These are phyloP conservation scores for Xylaria sp. DNA, from an alignment of 495 filamentous ascomycete genomes.

Conservation along the genomic window DNA sequence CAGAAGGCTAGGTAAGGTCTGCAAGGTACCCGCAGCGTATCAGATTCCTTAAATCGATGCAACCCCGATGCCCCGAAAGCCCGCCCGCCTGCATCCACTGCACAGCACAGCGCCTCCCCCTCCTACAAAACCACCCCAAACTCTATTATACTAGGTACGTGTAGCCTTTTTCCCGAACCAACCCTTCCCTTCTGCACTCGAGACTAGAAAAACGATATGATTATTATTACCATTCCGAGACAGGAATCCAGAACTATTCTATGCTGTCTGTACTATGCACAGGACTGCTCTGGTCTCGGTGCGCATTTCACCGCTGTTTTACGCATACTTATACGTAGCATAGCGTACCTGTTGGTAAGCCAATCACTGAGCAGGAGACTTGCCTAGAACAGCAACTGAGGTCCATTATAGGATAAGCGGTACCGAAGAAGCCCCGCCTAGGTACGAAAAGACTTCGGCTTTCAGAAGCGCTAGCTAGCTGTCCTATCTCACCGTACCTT, in stretches of 20 bases:
- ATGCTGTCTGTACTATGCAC: neutral
- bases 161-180: neutral
- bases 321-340: neutral
- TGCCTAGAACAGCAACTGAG: neutral
- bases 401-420: neutral
- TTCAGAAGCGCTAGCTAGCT: too few relatives aligned
- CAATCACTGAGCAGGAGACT: neutral
- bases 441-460: too few relatives aligned
- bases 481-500: too few relatives aligned
- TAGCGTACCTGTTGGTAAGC: neutral
- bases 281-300: neutral
- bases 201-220: neutral
- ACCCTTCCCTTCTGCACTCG: neutral
- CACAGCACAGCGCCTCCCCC: too few relatives aligned
- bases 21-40: slow-evolving; percentile 20
- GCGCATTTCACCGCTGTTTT: neutral
- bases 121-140: neutral
- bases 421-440: too few relatives aligned
- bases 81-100: too few relatives aligned
- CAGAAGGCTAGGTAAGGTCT: slow-evolving; percentile 1
- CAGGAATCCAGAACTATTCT: neutral
- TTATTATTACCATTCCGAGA: neutral
- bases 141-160: neutral
- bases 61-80: neutral
- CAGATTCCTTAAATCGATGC: neutral